phyloP scores from a whole-genome alignment of 2,329 filamentous ascomycete species.

The Alternaria sp. region DNA sequence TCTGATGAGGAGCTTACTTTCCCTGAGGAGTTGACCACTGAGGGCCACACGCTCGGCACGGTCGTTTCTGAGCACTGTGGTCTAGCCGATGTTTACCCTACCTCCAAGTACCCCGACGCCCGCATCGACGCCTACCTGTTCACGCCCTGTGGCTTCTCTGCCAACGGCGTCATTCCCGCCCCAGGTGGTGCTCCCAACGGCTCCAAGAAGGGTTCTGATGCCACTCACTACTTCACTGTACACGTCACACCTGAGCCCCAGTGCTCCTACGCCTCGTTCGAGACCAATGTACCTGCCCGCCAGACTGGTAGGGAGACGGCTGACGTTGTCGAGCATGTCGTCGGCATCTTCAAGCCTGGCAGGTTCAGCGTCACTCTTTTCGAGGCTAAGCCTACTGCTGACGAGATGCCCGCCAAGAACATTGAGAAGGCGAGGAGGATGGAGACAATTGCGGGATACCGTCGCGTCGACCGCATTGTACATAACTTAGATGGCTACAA shows the following conservation, averaged over 20 bases:
- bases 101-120: constrained; percentile 85
- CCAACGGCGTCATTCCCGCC: constrained; percentile 91
- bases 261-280: constrained; percentile 97
- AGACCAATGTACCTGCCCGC: constrained; percentile 92
- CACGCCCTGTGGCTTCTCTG: constrained; percentile 94
- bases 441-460: constrained; percentile 84
- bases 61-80: constrained; percentile 91
- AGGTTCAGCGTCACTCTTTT: constrained; percentile 97
- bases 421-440: constrained; percentile 59
- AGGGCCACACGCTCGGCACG: constrained; percentile 91
- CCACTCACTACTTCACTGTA: constrained; percentile 90
- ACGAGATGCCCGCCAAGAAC: constrained; percentile 44
- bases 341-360: constrained; percentile 95
- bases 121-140: constrained; percentile 96
- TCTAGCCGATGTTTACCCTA: constrained; percentile 86
- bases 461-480: constrained; percentile 89
- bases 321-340: constrained; percentile 91
- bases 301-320: constrained; percentile 87
- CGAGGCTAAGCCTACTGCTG: constrained; percentile 73
- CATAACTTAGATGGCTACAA: constrained; percentile 98
- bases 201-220: constrained; percentile 49
- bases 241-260: constrained; percentile 97
- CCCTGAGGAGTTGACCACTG: constrained; percentile 80
- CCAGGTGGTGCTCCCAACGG: constrained; percentile 58
- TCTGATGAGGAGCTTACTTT: constrained; percentile 65